A percentile compares a stretch with the other conserved stretches of the same genome.
Conservation (phyloP, 75 land plant species). For the Cupressus sempervirens region DNA sequence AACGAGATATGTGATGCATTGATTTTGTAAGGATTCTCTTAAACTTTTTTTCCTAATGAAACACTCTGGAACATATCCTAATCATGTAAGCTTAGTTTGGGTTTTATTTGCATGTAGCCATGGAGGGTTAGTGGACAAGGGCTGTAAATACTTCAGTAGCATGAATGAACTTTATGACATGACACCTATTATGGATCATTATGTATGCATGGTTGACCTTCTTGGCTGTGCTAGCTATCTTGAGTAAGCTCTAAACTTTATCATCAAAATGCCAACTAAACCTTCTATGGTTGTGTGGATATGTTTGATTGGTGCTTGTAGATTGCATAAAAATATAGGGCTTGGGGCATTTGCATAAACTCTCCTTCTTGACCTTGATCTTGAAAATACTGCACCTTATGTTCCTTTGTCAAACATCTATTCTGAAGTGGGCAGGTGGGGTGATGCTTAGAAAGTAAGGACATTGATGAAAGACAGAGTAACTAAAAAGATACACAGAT, state of each 20-base stretch:
- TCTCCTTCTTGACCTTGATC: constrained; percentile 25
- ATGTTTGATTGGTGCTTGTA: constrained; percentile 43
- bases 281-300: constrained; percentile 29
- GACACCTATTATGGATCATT: constrained; percentile 32
- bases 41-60: constrained; percentile 34
- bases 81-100: constrained; percentile 36
- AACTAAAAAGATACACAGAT: constrained; percentile 26
- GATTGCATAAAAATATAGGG: constrained; percentile 15
- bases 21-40: constrained; percentile 16
- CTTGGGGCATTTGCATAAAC: constrained; percentile 30
- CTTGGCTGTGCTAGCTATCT: constrained; percentile 30
- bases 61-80: constrained; percentile 14
- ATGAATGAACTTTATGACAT: constrained; percentile 32
- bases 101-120: constrained; percentile 32
- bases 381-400: constrained; percentile 25
- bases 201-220: constrained; percentile 37
- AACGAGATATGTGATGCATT: constrained; percentile 36
- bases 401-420: constrained; percentile 35
- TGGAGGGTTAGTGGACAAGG: constrained; percentile 9
- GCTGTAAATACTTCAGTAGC: constrained; percentile 13
- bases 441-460: constrained; percentile 11
- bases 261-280: constrained; percentile 33
- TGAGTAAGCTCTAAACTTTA: constrained; percentile 21
- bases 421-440: constrained; percentile 25
- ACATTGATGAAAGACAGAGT: constrained; percentile 26